Evolutionary conservation across 805 yeast genomes (phyloP).

Genomic region (Kuraishia cidri): DNA sequence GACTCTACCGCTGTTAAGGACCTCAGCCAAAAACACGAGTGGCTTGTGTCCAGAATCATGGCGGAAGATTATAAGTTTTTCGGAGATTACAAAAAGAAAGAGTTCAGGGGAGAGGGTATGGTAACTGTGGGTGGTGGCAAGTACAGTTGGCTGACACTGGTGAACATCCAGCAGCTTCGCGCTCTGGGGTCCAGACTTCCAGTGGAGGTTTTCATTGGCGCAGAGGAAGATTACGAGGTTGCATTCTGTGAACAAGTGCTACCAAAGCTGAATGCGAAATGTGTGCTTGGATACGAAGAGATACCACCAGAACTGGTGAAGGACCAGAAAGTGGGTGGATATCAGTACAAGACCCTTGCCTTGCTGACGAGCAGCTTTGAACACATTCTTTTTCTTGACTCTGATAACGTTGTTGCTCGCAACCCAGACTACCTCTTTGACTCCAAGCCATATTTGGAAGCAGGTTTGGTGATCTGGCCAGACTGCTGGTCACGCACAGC

Average conservation of each 20-base stretch:
- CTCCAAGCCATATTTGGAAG: constrained; percentile 29
- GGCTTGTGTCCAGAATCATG: constrained; percentile 20
- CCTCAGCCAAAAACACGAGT: constrained; percentile 27
- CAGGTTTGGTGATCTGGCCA: constrained; percentile 48
- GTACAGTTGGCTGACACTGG: constrained; percentile 39
- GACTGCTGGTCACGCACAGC: constrained; percentile 68
- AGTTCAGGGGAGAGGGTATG: constrained; percentile 22
- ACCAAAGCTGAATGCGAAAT: constrained; percentile 34
- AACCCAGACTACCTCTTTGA: constrained; percentile 36
- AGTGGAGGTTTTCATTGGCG: constrained; percentile 40
- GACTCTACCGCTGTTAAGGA: constrained; percentile 21
- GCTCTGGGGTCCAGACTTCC: constrained; percentile 35
- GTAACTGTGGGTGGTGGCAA: constrained; percentile 47
- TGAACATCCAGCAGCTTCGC: constrained; percentile 37
- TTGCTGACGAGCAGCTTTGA: constrained; percentile 35
- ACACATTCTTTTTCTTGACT: constrained; percentile 37
- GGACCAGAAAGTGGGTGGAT: constrained; percentile 28
- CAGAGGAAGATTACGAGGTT: constrained; percentile 32
- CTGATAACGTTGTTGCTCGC: constrained; percentile 37
- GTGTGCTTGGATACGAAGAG: constrained; percentile 28
- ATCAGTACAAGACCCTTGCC: constrained; percentile 42
- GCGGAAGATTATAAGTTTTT: constrained; percentile 26
- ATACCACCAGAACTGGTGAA: constrained; percentile 17
- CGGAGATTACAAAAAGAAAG: constrained; percentile 11
- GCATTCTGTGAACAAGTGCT: constrained; percentile 31